Percentiles rank a stretch among this genome's conserved stretches.
phyloP scores from a whole-genome alignment of 116 monocot species.

The Trichopus zeylanicus region DNA sequence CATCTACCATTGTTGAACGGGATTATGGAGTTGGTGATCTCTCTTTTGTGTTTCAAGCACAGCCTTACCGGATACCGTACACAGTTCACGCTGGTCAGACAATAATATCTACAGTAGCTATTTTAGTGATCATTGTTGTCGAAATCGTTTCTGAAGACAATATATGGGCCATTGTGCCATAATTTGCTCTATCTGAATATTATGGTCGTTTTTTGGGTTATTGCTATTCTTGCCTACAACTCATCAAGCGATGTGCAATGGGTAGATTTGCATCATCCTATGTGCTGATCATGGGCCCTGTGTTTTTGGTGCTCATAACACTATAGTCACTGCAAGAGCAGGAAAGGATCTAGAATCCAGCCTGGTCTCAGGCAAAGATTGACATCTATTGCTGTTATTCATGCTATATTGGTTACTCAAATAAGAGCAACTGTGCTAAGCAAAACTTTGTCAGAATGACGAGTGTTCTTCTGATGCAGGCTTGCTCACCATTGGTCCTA shows the following conservation, averaged over 20 bases:
- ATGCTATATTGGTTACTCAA: not conserved
- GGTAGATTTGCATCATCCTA: conserved; percentile 90
- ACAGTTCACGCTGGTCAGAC: too few species aligned
- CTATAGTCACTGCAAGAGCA: too few species aligned
- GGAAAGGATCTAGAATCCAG: conserved; percentile 95
- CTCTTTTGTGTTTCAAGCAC: conserved; percentile 92
- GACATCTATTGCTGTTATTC: not conserved
- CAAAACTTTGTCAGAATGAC: not conserved
- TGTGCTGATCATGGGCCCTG: too few species aligned
- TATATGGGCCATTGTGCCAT: too few species aligned
- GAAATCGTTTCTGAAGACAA: not conserved
- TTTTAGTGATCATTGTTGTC: too few species aligned
- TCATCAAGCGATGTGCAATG: not conserved
- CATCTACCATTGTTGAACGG: conserved; percentile 74
- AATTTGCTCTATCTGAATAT: too few species aligned
- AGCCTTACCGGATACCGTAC: conserved; percentile 97
- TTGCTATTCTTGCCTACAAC: too few species aligned
- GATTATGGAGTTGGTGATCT: conserved; percentile 93
- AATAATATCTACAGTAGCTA: too few species aligned
- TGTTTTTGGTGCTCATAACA: too few species aligned
- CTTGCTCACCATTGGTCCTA: conserved; percentile 92
- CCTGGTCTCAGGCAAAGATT: conserved; percentile 73
- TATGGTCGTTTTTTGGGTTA: too few species aligned
- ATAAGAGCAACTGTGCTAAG: not conserved
- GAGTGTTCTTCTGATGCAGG: conserved; percentile 45